A percentile compares a stretch with the other conserved stretches of the same genome.
Conservation (phyloP, 352 stramenopile species). For the Pythium grandisporangium region DNA sequence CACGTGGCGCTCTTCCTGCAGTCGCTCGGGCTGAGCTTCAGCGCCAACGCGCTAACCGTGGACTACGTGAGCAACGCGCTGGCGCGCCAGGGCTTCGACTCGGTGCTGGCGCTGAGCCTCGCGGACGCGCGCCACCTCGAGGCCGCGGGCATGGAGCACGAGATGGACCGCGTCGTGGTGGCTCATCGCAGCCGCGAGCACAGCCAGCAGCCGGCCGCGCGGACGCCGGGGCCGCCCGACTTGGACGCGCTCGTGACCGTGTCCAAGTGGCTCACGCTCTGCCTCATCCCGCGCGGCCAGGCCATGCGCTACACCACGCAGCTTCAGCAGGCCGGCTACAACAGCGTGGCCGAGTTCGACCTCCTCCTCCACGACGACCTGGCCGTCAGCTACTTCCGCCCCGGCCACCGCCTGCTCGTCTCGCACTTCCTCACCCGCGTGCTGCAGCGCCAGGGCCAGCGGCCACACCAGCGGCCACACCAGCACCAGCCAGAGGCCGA, state of each 20-base stretch:
- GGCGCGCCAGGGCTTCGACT: conserved; percentile 50
- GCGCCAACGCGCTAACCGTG: conserved; percentile 20
- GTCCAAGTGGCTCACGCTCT: conserved; percentile 51
- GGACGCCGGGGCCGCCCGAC: conserved; percentile 19
- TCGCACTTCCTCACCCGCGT: background rate
- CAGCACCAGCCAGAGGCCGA: no score
- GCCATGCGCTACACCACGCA: conserved; percentile 49
- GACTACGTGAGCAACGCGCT: conserved; percentile 24
- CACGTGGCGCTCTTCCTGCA: conserved; percentile 38
- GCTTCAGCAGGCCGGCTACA: conserved; percentile 48
- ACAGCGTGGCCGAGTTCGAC: conserved; percentile 43
- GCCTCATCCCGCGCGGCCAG: conserved; percentile 30
- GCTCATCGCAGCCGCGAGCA: no score
- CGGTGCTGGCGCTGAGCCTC: conserved; percentile 41
- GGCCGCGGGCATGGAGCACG: conserved; percentile 23
- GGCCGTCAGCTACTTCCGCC: background rate
- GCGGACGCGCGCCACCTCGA: conserved; percentile 33
- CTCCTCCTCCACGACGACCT: conserved; percentile 31
- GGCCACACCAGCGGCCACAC: no score
- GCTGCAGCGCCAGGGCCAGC: no score
- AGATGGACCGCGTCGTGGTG: conserved; percentile 32
- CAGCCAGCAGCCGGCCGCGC: conserved; percentile 33
- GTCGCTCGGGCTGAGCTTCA: conserved; percentile 28
- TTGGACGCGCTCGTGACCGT: conserved; percentile 34
- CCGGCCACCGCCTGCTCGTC: background rate